Evolutionary conservation across 257 asterid species (phyloP).

Genomic region (Solanum appendiculatum): DNA sequence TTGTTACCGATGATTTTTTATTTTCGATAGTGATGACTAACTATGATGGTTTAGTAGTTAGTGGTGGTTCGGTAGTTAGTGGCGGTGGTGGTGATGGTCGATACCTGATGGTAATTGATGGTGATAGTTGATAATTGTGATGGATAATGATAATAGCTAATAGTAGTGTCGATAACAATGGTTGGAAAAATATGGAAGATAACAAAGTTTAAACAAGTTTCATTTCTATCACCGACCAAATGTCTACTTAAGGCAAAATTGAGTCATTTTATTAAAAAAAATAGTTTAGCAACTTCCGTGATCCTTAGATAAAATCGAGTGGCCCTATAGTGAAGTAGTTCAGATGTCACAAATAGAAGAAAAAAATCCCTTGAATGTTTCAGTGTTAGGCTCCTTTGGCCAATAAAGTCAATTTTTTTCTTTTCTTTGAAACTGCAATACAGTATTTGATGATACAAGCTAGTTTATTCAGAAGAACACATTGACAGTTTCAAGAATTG

Average conservation of each 20-base stretch:
- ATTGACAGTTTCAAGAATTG: background rate
- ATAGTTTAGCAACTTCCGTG: background rate
- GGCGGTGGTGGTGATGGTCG: background rate
- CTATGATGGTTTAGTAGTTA: too few species aligned
- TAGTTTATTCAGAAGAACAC: background rate
- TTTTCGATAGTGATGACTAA: too few species aligned
- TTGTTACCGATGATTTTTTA: background rate
- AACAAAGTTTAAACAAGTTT: background rate
- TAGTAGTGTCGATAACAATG: background rate
- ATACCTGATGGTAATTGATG: too few species aligned
- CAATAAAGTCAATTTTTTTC: background rate
- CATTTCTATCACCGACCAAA: background rate
- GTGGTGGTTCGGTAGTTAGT: too few species aligned
- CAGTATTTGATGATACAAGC: background rate
- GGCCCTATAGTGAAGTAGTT: background rate
- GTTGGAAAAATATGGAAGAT: background rate
- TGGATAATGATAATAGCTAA: background rate
- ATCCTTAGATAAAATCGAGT: background rate
- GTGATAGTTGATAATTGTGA: background rate
- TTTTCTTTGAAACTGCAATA: background rate
- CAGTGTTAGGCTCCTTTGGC: background rate
- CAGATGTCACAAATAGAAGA: background rate
- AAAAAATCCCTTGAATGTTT: background rate
- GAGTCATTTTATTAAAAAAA: background rate
- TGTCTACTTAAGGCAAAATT: background rate